Evolutionary conservation across 140 eudicot genomes (phyloP).

Genomic region (Erigeron philadelphicus): DNA sequence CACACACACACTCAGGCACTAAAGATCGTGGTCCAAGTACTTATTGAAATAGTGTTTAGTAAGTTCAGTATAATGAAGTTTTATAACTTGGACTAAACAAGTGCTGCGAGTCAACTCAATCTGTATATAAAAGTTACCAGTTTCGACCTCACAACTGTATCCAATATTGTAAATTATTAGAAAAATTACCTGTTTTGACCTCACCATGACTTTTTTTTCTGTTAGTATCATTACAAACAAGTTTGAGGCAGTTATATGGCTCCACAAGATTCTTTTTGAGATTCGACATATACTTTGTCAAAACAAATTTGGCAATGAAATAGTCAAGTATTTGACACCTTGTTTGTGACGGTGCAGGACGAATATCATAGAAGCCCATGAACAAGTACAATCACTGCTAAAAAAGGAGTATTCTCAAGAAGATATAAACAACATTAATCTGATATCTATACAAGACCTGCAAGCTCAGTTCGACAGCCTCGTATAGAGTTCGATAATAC

Average conservation of each 20-base stretch:
- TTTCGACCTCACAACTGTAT: too few species aligned
- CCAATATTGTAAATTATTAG: too few species aligned
- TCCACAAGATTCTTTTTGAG: neutral
- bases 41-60: too few species aligned
- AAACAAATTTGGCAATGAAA: slow-evolving; percentile 1
- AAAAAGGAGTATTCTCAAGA: slow-evolving; percentile 68
- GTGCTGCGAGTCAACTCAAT: too few species aligned
- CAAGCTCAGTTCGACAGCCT: slow-evolving; percentile 74
- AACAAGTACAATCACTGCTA: slow-evolving; percentile 59
- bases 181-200: too few species aligned
- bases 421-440: slow-evolving; percentile 52
- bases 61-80: too few species aligned
- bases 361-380: slow-evolving; percentile 87
- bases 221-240: neutral
- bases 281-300: neutral
- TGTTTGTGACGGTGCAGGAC: slow-evolving; percentile 48
- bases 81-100: too few species aligned
- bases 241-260: neutral
- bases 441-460: slow-evolving; percentile 66
- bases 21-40: too few species aligned
- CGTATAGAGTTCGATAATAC: slow-evolving; percentile 28
- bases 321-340: neutral
- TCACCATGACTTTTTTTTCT: neutral
- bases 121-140: too few species aligned
- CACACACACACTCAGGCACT: too few species aligned